These are phyloP conservation scores for Trypanosoma boissoni DNA, from an alignment of 208 protist genomes.

Conservation along the genomic window DNA sequence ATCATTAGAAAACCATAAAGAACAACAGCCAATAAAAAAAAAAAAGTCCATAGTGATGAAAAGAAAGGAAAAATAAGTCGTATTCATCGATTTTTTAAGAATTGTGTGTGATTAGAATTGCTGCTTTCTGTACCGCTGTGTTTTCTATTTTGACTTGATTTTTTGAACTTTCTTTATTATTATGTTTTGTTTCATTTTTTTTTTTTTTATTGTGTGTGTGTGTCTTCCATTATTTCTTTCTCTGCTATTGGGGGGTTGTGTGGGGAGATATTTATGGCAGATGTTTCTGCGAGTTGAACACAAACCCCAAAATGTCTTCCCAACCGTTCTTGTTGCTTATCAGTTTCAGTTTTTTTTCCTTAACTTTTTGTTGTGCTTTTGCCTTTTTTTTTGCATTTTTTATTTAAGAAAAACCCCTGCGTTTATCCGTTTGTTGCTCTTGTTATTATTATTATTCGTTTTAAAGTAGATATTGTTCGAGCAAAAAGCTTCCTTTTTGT, in stretches of 20 bases:
- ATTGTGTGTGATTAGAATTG: too few relatives aligned
- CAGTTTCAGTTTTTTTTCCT: slow-evolving; percentile 18
- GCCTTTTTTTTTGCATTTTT: too few relatives aligned
- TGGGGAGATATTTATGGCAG: too few relatives aligned
- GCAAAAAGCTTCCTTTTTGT: too few relatives aligned
- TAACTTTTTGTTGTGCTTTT: slow-evolving; percentile 20
- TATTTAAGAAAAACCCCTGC: not conserved
- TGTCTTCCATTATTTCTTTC: not conserved
- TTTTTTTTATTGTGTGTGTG: not conserved
- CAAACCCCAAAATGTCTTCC: not conserved
- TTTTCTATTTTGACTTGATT: not conserved
- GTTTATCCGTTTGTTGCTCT: not conserved
- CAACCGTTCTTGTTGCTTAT: slow-evolving; percentile 3
- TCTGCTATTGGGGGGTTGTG: too few relatives aligned
- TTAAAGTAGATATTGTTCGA: not conserved
- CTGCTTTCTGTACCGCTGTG: too few relatives aligned
- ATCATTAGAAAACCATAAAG: too few relatives aligned
- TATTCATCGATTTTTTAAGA: too few relatives aligned
- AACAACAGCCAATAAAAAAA: too few relatives aligned
- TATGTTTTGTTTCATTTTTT: slow-evolving; percentile 11
- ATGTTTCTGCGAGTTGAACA: not conserved
- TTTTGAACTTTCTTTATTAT: not conserved
- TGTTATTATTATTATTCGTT: not conserved
- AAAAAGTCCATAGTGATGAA: too few relatives aligned
- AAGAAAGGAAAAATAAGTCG: too few relatives aligned